Evolutionary conservation across 2,329 filamentous ascomycete species (phyloP), one percentile per base, ranked within the genome.

Genomic region (Fusarium miscanthi): DNA sequence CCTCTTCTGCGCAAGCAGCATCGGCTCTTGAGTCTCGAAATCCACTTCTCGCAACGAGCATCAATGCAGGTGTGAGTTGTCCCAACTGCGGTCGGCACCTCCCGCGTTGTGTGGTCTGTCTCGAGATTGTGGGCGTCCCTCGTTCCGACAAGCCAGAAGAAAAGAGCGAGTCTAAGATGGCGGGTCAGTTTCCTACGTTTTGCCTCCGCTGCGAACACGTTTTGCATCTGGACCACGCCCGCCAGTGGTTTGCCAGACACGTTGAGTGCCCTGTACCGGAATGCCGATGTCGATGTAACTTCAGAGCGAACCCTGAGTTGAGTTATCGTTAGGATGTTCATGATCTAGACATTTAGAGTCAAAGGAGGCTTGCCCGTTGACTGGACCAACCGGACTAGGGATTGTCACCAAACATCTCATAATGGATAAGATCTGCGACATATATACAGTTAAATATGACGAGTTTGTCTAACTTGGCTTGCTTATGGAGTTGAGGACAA

Each of bases 141-240:
- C 86, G 90, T 48, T 90, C 88, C 37, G 88, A 90, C 79, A 84
- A 84, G 68, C 87, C 87, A 5, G 88, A 89, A 77, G 82, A 84
- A 59, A 84, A 85, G 46, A 80, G 84, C 11, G 87, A 89, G 74
- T 81, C 82, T 48, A 80, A 82, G 75, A 81, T 85, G 79, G 85
- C 86, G 49, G 88, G 87, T 6, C 84, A 86, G 49, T 92, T 92
- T 76, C 89, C 90, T n/a, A 91, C 89, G 0, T 92, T 92, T 76
- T 93, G 91, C 69, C 83, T 92, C 46, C 86, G 87, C 73, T 93
- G 91, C 78, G 90, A 92, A 76, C 91, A 93, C 76, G 89, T 91
- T 14, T 81, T 90, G 76, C 91, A 93, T 74, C 83, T 92, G 63
- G 90, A 92, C 74, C 91, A 92, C 77, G 90, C 90, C 10, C 82